Conservation (phyloP, 225 moss, liverwort and hornwort species). For the Pleurozium schreberi region DNA sequence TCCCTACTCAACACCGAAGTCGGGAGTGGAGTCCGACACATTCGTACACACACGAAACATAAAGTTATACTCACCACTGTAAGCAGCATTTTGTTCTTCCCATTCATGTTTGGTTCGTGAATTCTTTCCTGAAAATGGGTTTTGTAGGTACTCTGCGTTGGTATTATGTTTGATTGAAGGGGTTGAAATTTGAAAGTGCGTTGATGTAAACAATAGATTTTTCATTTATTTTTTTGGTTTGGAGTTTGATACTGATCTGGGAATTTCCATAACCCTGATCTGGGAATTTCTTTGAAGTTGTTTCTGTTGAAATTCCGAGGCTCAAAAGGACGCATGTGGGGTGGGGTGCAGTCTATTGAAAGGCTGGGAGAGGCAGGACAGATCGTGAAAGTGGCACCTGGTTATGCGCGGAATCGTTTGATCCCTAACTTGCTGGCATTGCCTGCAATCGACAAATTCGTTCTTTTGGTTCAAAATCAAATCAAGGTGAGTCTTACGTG, state of each 20-base stretch:
- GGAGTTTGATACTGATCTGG: background rate
- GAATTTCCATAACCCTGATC: background rate
- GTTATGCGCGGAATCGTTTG: slow-evolving; percentile 88
- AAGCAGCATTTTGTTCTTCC: background rate
- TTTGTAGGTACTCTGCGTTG: background rate
- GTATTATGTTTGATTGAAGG: background rate
- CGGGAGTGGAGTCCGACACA: slow-evolving; percentile 41
- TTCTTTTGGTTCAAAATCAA: slow-evolving; percentile 63
- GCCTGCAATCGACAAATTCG: slow-evolving; percentile 87
- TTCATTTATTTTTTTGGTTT: background rate
- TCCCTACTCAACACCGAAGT: slow-evolving; percentile 27
- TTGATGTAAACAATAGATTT: background rate
- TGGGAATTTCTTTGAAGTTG: background rate
- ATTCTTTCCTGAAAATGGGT: background rate
- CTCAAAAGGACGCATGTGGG: background rate
- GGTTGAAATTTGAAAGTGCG: background rate
- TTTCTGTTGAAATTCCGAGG: background rate
- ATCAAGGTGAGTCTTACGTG: slow-evolving; percentile 30
- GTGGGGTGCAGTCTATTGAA: slow-evolving; percentile 54
- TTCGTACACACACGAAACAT: slow-evolving; percentile 47
- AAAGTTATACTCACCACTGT: slow-evolving; percentile 56
- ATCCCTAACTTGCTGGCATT: slow-evolving; percentile 85
- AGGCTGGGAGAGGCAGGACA: slow-evolving; percentile 83
- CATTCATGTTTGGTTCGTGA: background rate
- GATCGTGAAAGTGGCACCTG: slow-evolving; percentile 90